A percentile compares a stretch with the other conserved stretches of the same genome.
Conservation (phyloP, 1,284 basidiomycete genomes). For the Austroboletus niveus region DNA sequence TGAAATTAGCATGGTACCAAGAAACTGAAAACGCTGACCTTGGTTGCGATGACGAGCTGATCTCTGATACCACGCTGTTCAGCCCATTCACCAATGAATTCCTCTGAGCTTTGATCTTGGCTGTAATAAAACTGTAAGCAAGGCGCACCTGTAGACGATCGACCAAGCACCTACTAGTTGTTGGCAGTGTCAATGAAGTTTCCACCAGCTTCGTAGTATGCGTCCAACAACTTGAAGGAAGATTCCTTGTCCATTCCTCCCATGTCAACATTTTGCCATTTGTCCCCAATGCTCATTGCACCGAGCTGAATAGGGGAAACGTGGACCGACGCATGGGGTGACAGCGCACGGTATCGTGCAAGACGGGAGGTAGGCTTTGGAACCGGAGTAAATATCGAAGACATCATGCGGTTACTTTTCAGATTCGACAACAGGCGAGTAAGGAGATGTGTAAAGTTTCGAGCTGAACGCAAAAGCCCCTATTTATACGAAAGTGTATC, state of each 20-base stretch:
- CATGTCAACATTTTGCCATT: no score
- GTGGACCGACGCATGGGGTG: no score
- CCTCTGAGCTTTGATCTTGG: constrained; percentile 41
- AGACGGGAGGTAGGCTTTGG: no score
- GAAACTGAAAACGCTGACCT: constrained; percentile 12
- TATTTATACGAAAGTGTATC: background rate
- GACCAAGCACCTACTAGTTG: constrained; percentile 26
- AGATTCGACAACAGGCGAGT: background rate
- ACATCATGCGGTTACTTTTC: background rate
- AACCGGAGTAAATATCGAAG: background rate
- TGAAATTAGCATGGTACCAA: background rate
- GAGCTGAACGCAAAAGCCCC: background rate
- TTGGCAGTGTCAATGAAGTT: constrained; percentile 39
- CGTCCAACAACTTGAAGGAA: no score
- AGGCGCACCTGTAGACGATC: background rate
- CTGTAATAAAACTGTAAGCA: constrained; percentile 14
- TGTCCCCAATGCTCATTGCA: no score
- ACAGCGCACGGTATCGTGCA: no score
- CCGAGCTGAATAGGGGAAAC: no score
- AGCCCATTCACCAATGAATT: constrained; percentile 48
- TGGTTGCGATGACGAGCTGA: constrained; percentile 27
- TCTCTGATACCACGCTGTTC: constrained; percentile 42
- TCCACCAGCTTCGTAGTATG: no score
- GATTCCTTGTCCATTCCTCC: no score
- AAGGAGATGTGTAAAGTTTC: background rate